Percentiles rank a stretch among this genome's conserved stretches.
Conservation (phyloP, 768 basidiomycete genomes). For the Lepiota brunneoincarnata region DNA sequence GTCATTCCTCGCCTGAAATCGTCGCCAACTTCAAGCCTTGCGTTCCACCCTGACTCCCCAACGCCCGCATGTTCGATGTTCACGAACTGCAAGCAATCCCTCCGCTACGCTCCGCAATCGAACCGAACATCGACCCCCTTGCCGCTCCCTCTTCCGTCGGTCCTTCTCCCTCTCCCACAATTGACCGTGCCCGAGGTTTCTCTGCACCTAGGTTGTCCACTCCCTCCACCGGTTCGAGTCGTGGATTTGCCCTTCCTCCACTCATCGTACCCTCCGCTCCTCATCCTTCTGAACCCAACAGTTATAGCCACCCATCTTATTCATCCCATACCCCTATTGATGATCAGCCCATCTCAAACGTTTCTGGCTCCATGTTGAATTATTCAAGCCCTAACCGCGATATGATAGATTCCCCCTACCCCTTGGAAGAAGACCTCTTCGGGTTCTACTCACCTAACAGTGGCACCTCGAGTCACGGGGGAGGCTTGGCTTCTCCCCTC, state of each 20-base stretch:
- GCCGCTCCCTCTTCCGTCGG: constrained; percentile 53
- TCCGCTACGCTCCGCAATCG: constrained; percentile 71
- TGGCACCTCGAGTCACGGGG: constrained; percentile 60
- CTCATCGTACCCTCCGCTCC: constrained; percentile 79
- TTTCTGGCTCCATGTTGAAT: constrained; percentile 39
- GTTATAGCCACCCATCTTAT: constrained; percentile 56
- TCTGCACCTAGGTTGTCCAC: constrained; percentile 81
- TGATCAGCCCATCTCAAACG: constrained; percentile 55
- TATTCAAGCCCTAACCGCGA: constrained; percentile 42
- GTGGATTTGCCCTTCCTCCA: constrained; percentile 70
- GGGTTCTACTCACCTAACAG: constrained; percentile 44
- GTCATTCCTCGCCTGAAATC: constrained; percentile 85
- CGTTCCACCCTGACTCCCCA: constrained; percentile 89
- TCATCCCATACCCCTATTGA: constrained; percentile 63
- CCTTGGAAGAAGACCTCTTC: constrained; percentile 51
- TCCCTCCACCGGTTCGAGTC: constrained; percentile 57
- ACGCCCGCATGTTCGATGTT: constrained; percentile 77
- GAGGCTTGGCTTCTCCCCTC: constrained; percentile 73
- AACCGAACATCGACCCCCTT: constrained; percentile 66
- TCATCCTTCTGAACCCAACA: constrained; percentile 49
- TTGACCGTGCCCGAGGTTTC: constrained; percentile 72
- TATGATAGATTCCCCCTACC: constrained; percentile 54
- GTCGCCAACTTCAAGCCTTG: constrained; percentile 95
- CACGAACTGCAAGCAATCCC: constrained; percentile 67
- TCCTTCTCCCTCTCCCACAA: constrained; percentile 29